phyloP scores from a whole-genome alignment of 495 filamentous ascomycete species.

The Aspergillus egyptiacus region DNA sequence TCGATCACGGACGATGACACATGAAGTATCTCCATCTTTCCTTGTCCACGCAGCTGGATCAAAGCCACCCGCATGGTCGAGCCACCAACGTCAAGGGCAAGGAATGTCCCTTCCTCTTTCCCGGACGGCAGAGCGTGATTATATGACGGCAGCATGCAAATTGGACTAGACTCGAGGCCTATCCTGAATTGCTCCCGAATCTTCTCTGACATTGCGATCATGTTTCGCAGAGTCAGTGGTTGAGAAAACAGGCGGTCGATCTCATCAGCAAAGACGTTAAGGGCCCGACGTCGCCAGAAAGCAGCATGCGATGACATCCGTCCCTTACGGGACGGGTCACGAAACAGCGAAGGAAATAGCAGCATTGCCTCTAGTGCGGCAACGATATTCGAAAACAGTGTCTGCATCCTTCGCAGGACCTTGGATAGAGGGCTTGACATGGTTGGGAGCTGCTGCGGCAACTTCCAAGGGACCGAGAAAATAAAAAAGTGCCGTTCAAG shows the following conservation, averaged over 20 bases:
- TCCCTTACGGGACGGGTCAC: constrained; percentile 29
- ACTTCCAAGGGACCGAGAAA: neutral
- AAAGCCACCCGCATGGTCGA: constrained; percentile 61
- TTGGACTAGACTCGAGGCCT: constrained; percentile 48
- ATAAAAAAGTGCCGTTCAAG: neutral
- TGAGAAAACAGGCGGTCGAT: constrained; percentile 44
- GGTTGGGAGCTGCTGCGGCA: constrained; percentile 7
- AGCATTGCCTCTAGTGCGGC: constrained; percentile 46
- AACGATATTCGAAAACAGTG: constrained; percentile 49
- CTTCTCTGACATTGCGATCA: constrained; percentile 51
- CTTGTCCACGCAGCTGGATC: constrained; percentile 49
- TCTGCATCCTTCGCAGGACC: constrained; percentile 45
- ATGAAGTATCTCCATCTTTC: constrained; percentile 46
- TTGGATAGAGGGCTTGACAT: constrained; percentile 41
- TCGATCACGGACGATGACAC: constrained; percentile 50
- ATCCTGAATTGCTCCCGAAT: constrained; percentile 54
- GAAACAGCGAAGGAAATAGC: constrained; percentile 48
- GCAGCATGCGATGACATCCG: constrained; percentile 32
- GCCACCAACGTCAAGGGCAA: constrained; percentile 62
- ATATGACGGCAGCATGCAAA: constrained; percentile 63
- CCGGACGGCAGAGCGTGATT: constrained; percentile 57
- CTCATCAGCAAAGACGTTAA: constrained; percentile 49
- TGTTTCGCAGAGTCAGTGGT: constrained; percentile 35
- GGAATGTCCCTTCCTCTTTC: constrained; percentile 52
- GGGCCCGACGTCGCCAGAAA: constrained; percentile 39